phyloP scores from a whole-genome alignment of 1,139 yeast genomes.

The Debaryomyces fabryi region DNA sequence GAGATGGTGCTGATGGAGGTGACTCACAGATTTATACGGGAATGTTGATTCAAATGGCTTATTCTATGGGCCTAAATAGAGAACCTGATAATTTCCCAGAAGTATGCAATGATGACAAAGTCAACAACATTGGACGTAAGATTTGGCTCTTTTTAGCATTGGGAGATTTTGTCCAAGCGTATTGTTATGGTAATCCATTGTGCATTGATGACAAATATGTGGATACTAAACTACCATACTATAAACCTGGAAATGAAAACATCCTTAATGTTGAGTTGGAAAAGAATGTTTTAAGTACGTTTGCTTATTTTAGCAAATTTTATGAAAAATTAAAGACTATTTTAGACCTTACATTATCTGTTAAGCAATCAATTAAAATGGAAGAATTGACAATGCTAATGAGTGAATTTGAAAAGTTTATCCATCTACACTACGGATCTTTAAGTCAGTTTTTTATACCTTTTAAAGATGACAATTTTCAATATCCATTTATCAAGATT shows the following conservation, averaged over 20 bases:
- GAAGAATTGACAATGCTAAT: conserved; percentile 25
- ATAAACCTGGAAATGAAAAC: conserved; percentile 27
- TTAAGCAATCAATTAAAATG: conserved; percentile 23
- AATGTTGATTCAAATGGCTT: conserved; percentile 48
- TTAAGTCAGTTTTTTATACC: conserved; percentile 29
- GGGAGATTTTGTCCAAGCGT: conserved; percentile 36
- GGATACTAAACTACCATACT: conserved; percentile 41
- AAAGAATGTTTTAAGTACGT: conserved; percentile 25
- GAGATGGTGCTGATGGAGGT: conserved; percentile 46
- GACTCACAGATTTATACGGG: conserved; percentile 48
- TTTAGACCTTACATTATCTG: conserved; percentile 27
- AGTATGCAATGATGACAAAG: conserved; percentile 23
- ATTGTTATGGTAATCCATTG: conserved; percentile 44
- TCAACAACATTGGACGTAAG: conserved; percentile 49
- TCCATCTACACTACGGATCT: conserved; percentile 26
- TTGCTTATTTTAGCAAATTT: conserved; percentile 28
- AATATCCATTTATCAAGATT: conserved; percentile 34
- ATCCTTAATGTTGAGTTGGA: conserved; percentile 33
- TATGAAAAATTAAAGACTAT: conserved; percentile 24
- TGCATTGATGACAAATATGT: conserved; percentile 30
- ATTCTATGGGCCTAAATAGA: conserved; percentile 50
- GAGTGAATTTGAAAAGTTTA: conserved; percentile 31
- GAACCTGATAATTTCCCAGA: conserved; percentile 43
- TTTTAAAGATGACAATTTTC: conserved; percentile 24
- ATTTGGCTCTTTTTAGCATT: conserved; percentile 54